Conservation (phyloP, 2,329 filamentous ascomycete genomes). For the Elsinoe fawcettii region DNA sequence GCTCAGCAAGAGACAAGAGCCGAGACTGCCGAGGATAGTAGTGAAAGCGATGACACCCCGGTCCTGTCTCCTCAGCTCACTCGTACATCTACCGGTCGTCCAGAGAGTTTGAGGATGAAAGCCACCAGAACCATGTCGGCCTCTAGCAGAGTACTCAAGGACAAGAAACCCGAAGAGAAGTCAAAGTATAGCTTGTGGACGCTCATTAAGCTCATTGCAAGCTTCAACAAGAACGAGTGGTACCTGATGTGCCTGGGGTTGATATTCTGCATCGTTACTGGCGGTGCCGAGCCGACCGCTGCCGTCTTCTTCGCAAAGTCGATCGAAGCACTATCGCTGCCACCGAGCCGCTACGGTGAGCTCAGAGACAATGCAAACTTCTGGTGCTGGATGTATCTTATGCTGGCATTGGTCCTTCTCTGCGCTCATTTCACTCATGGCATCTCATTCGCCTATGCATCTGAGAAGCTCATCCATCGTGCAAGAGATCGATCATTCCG, state of each 20-base stretch:
- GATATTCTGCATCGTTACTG: conserved; percentile 66
- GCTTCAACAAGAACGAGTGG: conserved; percentile 70
- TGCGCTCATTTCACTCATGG: conserved; percentile 63
- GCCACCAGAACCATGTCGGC: conserved; percentile 47
- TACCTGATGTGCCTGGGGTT: conserved; percentile 65
- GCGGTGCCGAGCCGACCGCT: conserved; percentile 69
- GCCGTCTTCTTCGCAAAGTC: conserved; percentile 84
- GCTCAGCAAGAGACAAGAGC: conserved; percentile 44
- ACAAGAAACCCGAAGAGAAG: conserved; percentile 38
- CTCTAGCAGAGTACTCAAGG: conserved; percentile 64
- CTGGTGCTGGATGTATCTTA: conserved; percentile 82
- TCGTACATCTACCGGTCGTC: conserved; percentile 38
- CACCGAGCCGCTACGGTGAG: conserved; percentile 42
- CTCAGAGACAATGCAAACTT: conserved; percentile 69
- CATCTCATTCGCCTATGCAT: conserved; percentile 70
- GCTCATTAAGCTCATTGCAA: conserved; percentile 68
- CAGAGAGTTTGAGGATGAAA: conserved; percentile 56
- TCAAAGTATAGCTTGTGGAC: conserved; percentile 63
- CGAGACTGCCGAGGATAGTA: conserved; percentile 23
- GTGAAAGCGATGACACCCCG: conserved; percentile 24
- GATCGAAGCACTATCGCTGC: conserved; percentile 62
- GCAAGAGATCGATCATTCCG: conserved; percentile 78
- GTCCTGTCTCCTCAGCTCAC: conserved; percentile 18
- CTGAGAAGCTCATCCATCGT: conserved; percentile 75
- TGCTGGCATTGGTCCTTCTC: conserved; percentile 69